Conservation (phyloP, 2,329 filamentous ascomycete species). For the Calonectria naviculata region DNA sequence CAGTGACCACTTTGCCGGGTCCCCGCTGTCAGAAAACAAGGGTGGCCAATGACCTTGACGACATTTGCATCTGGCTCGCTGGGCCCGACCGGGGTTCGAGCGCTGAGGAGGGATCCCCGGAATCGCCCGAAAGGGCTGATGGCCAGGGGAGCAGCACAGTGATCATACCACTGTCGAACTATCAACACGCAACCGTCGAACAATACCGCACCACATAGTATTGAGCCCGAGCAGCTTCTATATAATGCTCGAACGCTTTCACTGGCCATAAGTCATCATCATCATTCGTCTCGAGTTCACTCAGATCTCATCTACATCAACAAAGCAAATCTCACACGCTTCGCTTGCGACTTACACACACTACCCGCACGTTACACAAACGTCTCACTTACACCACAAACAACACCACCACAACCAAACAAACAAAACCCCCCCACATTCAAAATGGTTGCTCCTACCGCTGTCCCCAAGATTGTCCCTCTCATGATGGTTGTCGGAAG, state of each 20-base stretch:
- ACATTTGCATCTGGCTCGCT: constrained; percentile 1
- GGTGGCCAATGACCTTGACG: not conserved
- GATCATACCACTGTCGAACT: constrained; percentile 40
- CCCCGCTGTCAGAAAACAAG: not conserved
- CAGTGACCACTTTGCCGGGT: not conserved
- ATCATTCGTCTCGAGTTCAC: constrained; percentile 21
- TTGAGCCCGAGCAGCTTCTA: constrained; percentile 9
- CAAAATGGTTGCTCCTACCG: constrained; percentile 34
- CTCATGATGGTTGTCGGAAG: constrained; percentile 37
- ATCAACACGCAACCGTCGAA: constrained; percentile 31
- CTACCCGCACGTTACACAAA: constrained; percentile 12
- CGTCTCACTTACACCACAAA: constrained; percentile 23
- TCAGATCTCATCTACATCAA: constrained; percentile 20
- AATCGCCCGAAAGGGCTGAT: constrained; percentile 26
- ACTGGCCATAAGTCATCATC: constrained; percentile 21
- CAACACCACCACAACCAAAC: constrained; percentile 21
- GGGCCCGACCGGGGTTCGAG: not conserved
- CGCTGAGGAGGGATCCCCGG: constrained; percentile 16
- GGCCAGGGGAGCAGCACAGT: constrained; percentile 22
- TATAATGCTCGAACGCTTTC: constrained; percentile 25
- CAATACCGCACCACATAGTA: constrained; percentile 18
- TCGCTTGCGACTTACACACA: constrained; percentile 9
- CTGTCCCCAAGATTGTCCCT: constrained; percentile 37
- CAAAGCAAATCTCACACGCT: constrained; percentile 14
- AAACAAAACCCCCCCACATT: not conserved